Conservation (phyloP, 305 asterid genomes). For the Fraxinus sp. region DNA sequence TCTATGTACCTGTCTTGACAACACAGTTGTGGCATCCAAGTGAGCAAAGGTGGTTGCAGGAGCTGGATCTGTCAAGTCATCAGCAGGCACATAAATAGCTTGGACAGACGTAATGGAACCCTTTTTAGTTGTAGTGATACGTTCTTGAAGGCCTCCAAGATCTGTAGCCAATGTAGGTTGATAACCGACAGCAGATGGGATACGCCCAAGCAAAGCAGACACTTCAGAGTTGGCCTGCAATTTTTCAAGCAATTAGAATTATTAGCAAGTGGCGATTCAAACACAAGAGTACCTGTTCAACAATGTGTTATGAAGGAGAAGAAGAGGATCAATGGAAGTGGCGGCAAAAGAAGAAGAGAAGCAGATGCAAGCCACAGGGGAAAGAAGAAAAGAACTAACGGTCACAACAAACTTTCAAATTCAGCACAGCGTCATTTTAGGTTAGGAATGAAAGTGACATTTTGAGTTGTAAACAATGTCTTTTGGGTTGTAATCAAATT, state of each 20-base stretch:
- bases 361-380: too few relatives aligned
- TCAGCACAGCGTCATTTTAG: too few relatives aligned
- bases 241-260: not conserved
- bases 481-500: too few relatives aligned
- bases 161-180: constrained; percentile 97
- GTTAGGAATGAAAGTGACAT: too few relatives aligned
- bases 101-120: constrained; percentile 96
- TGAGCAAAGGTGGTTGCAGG: constrained; percentile 99
- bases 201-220: constrained; percentile 99
- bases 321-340: too few relatives aligned
- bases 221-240: constrained; percentile 93
- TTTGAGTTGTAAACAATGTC: too few relatives aligned
- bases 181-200: constrained; percentile 97
- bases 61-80: constrained; percentile 99
- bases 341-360: too few relatives aligned
- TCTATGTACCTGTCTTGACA: constrained; percentile 67
- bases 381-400: too few relatives aligned
- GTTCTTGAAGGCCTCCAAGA: constrained; percentile 99
- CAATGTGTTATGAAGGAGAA: too few relatives aligned
- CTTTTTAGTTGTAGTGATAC: constrained; percentile 90
- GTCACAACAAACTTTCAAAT: too few relatives aligned
- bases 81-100: constrained; percentile 98
- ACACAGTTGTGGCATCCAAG: constrained; percentile 98
- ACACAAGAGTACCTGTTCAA: not conserved
- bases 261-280: constrained; percentile 7